A percentile compares a stretch with the other conserved stretches of the same genome.
Evolutionary conservation across 805 yeast species (phyloP).

Genomic region (Kodamaea neixiangensis): DNA sequence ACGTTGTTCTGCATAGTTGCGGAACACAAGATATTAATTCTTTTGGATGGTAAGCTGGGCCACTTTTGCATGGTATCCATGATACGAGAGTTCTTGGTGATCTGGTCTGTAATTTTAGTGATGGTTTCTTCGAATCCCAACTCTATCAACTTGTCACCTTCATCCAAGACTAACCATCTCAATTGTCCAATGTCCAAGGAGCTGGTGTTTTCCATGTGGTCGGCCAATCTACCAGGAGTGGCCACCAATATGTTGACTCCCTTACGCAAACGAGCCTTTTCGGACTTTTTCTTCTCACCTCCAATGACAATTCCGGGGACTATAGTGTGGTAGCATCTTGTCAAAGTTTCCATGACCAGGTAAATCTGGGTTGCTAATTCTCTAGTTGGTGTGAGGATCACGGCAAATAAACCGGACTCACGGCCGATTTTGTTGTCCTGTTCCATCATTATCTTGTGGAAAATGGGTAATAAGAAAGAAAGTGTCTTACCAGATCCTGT

Average conservation of each 20-base stretch:
- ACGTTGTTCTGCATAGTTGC: conserved; percentile 89
- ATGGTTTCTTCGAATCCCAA: conserved; percentile 95
- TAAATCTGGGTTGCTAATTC: conserved; percentile 92
- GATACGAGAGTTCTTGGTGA: conserved; percentile 50
- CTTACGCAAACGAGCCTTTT: conserved; percentile 91
- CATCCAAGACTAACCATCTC: conserved; percentile 90
- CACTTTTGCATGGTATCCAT: conserved; percentile 36
- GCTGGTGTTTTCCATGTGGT: conserved; percentile 88
- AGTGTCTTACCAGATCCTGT: conserved; percentile 98
- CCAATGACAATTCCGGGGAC: conserved; percentile 98
- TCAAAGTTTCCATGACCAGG: conserved; percentile 70
- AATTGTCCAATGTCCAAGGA: conserved; percentile 71
- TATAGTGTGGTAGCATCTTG: conserved; percentile 77
- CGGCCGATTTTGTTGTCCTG: conserved; percentile 46
- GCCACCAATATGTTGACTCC: conserved; percentile 96
- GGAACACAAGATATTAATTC: conserved; percentile 85
- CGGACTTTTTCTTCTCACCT: conserved; percentile 96
- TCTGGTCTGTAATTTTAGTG: conserved; percentile 64
- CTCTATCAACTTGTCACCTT: conserved; percentile 95
- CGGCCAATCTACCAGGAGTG: conserved; percentile 95
- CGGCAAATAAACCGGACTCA: conserved; percentile 81
- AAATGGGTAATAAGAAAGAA: conserved; percentile 81
- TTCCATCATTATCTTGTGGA: conserved; percentile 67
- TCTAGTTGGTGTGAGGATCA: conserved; percentile 90
- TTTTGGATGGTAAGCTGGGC: conserved; percentile 62